These are phyloP conservation scores for Plenodomus biglobosus DNA, from an alignment of 2,329 filamentous ascomycete species.

Conservation along the genomic window DNA sequence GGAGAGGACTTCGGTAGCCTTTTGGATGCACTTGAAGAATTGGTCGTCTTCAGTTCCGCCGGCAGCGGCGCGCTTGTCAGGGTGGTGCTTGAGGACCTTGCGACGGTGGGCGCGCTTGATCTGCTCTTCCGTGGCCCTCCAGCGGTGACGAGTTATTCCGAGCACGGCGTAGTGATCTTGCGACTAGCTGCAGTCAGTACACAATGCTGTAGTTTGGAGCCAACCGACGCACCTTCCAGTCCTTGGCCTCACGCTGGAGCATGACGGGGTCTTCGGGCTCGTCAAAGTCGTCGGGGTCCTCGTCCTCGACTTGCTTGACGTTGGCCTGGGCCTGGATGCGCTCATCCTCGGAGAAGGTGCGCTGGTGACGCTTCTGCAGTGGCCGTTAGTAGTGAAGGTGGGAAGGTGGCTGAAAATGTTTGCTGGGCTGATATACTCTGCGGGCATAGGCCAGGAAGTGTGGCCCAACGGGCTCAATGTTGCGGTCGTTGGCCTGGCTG, in stretches of 20 bases:
- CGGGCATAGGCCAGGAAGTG: slow-evolving; percentile 98
- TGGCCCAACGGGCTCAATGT: slow-evolving; percentile 92
- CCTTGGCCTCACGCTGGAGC: slow-evolving; percentile 91
- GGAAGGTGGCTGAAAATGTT: not conserved
- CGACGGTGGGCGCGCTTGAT: slow-evolving; percentile 99
- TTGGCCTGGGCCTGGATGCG: slow-evolving; percentile 93
- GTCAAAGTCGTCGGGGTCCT: slow-evolving; percentile 86
- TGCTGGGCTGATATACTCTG: slow-evolving; percentile 60
- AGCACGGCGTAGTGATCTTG: slow-evolving; percentile 99
- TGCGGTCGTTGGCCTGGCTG: slow-evolving; percentile 76
- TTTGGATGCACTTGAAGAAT: slow-evolving; percentile 99
- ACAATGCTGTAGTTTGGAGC: not conserved
- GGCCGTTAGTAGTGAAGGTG: slow-evolving; percentile 24
- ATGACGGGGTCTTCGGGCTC: slow-evolving; percentile 92
- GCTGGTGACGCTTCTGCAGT: slow-evolving; percentile 75
- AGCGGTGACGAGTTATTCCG: slow-evolving; percentile 88
- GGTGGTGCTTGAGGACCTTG: slow-evolving; percentile 99
- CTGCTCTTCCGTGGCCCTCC: slow-evolving; percentile 91
- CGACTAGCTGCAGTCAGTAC: slow-evolving; percentile 49
- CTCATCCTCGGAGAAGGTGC: slow-evolving; percentile 98
- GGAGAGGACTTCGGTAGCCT: slow-evolving; percentile 88
- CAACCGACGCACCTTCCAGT: slow-evolving; percentile 79
- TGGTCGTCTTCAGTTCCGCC: slow-evolving; percentile 89
- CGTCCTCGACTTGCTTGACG: slow-evolving; percentile 92
- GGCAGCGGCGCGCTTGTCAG: slow-evolving; percentile 95